Evolutionary conservation across 495 filamentous ascomycete genomes (phyloP), one percentile per base, ranked within the genome.

Genomic region (Oidiodendron maius): DNA sequence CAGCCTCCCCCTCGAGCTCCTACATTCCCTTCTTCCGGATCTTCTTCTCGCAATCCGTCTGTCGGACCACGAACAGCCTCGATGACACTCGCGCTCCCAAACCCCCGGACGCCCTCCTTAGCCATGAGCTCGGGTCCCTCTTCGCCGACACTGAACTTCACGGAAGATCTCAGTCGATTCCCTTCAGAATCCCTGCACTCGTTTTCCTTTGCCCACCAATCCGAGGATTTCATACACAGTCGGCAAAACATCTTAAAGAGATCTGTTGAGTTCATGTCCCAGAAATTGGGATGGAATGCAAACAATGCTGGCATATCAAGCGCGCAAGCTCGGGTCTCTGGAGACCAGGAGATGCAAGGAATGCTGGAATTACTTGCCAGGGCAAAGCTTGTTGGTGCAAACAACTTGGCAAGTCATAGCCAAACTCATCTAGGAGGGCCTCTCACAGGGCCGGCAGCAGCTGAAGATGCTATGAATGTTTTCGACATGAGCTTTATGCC

Each of bases 151-250:
- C 59, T 81, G 17, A 78, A 78, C 38, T 85, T 90, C 51, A 71
- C 83, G 57, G 93, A 97, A 74, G 93, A 97, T 58, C 78, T 99
- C 24, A 80, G 81, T 38, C 80, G 90, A 37, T 99, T 97, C 61
- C 91, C 94, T 1, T 86, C 87, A 57, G 93, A 99, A 64, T 99
- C 93, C 1, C 67, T 99, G 48, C 93, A 99, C 62, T 97, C 94
- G 0, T 99, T 99, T 68, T 97, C 94, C 24, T 99, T 99, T 64
- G 89, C 94, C 3, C 88, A 96, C 49, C 91, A 95, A 64, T 90
- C 91, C 4, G 91, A 95, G 60, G 91, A 96, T 57, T 72, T 85
- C 37, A 76, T 97, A 22, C 86, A 95, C 59, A 96, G 72, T 60
- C 80, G 94, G 39, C 94, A 97, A 61, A 96, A 89, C 67, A 84